Evolutionary conservation across 331 rosid species (phyloP), one percentile per base, ranked within the genome.

Genomic region (Rosa hybrid): DNA sequence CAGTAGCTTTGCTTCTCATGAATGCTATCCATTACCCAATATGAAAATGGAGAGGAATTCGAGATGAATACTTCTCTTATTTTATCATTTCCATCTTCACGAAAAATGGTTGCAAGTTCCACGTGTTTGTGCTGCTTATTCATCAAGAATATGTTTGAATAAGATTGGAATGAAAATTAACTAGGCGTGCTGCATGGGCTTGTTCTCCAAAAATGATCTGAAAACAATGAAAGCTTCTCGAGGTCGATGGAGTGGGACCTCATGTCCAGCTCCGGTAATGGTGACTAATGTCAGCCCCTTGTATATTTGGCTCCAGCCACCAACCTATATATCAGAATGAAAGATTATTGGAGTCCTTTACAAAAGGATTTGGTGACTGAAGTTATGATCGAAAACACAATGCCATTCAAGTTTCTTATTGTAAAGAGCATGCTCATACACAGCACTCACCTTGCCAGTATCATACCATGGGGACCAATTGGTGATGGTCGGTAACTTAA

Each of bases 261-360:
- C 98, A 62, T 96, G 99, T 60, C 99, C 99, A 11, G 98, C 98
- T 79, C 98, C 97, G 38, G 90, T 86, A 51, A 93, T 87, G 8
- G 97, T 93, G 14, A 91, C 98, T 48, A 93, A 88, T 71, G 98
- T 93, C 54, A 96, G 87, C 25, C 97, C 99, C 87, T 87, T 90
- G 81, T 91, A 96, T 49, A 88, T 88, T 87, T 93, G 98, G 86
- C 90, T 87, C 97, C 99, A 89, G 7, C 99, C 99, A 71, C 99
- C 96, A 85, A 93, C 94, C 99, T 95, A 30, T 54, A 45, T 77
- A 75, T 68, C 68, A 83, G 72, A 86, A 51, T 51, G 82, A 54
- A 82, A 41, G 23, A 46, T 68, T 9, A 67, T 2, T 71, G 42
- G 51, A 25, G 38, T 59, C 51, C 63, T 38, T 48, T 21, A 68